These are phyloP conservation scores for Circinella minor DNA, from an alignment of 371 early-diverging fungal species.

Conservation along the genomic window DNA sequence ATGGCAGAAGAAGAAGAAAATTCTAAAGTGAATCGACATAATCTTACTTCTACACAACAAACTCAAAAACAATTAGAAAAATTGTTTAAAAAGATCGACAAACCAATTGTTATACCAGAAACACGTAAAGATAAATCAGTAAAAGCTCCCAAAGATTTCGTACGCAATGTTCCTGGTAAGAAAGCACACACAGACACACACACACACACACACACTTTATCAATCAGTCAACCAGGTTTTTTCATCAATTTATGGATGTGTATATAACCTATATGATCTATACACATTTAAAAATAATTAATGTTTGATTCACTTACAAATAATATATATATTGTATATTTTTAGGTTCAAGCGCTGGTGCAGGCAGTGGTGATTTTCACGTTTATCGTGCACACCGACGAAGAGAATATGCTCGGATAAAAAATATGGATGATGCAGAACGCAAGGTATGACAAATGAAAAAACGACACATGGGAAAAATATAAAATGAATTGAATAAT, in stretches of 20 bases:
- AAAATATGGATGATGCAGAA: slow-evolving; percentile 79
- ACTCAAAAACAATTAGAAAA: slow-evolving; percentile 74
- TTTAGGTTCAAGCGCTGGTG: slow-evolving; percentile 91
- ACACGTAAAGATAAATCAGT: slow-evolving; percentile 45
- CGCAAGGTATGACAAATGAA: slow-evolving; percentile 58
- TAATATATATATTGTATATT: neutral
- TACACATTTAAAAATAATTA: no score
- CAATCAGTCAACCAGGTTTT: no score
- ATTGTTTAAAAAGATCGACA: slow-evolving; percentile 81
- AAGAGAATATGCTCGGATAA: slow-evolving; percentile 84
- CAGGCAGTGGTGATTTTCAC: slow-evolving; percentile 96
- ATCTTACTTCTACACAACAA: slow-evolving; percentile 48
- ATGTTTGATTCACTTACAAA: no score
- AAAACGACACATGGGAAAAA: neutral
- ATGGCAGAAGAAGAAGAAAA: slow-evolving; percentile 17
- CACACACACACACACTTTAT: no score
- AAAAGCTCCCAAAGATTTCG: slow-evolving; percentile 78
- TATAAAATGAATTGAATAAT: neutral
- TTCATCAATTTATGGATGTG: no score
- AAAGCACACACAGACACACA: neutral
- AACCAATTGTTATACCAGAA: slow-evolving; percentile 74
- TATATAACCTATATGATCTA: no score
- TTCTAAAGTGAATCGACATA: slow-evolving; percentile 38
- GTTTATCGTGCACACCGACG: slow-evolving; percentile 90
- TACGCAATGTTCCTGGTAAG: slow-evolving; percentile 79